Evolutionary conservation across 1,284 basidiomycete species (phyloP), one percentile per base, ranked within the genome.

Genomic region (Nidula niveotomentosa): DNA sequence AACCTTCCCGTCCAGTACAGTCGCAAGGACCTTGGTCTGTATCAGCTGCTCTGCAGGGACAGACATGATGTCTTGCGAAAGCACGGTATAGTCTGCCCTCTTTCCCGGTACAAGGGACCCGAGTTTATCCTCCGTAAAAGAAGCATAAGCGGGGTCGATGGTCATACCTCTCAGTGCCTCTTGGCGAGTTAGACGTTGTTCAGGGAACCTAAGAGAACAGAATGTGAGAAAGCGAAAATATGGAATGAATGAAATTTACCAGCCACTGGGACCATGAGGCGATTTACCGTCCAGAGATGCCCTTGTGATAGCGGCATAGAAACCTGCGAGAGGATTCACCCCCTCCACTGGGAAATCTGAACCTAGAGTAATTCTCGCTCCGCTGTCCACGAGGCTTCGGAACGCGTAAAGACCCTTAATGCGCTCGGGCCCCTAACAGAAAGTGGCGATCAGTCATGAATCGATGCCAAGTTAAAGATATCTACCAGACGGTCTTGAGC

Each of bases 321-420:
- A 94, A 6, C 89, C 89, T 52, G 78, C 69, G 34, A 93, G 74
- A n/a, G 91, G 91, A 63, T 91, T 90, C 70, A 90, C 78, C 46
- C 79, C 76, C 66, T 95, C 94, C 34, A 98, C 94, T 1, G 94
- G 95, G 61, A 93, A 93, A 71, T 97, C 94, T 1, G 91, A 93
- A 13, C 95, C 94, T 12, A 96, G 72, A 18, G 85, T 79, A 53
- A 88, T 81, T 54, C 81, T 77, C 17, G 83, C 84, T 48, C 84
- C 84, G 56, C 77, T 78, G 61, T 85, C 79, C 18, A 88, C 67
- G 39, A 90, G 75, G 56, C 84, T 84, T 30, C 87, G 84, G 81
- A 95, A 96, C 0, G 94, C 92, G 65, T 97, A 97, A 1, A 96
- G 81, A 6, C 86, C 84, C 64, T 88, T 90, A 44, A 95, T 84